Evolutionary conservation across 2,329 filamentous ascomycete genomes (phyloP), one percentile per base, ranked within the genome.

Genomic region (Biscogniauxia sp.): DNA sequence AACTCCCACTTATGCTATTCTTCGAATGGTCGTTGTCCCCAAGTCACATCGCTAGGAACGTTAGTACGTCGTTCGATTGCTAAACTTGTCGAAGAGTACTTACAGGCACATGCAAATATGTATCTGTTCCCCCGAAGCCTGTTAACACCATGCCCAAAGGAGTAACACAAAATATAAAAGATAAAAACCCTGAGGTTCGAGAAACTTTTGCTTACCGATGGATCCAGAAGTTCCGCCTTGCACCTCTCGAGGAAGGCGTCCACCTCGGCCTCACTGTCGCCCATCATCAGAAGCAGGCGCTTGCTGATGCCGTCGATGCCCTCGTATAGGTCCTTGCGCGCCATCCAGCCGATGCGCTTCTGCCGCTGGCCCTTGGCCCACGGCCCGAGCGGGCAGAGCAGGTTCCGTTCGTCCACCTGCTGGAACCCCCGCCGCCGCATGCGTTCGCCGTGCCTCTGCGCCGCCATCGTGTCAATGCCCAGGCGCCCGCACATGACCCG

Each of bases 261-360:
- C 17, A 68, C 62, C 51, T 62, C 62, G 52, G 53, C 65, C 23
- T 55, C 58, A 50, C 51, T 58, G 17, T 59, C 59, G 51, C 69
- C 69, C 75, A 75, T 71, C 72, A 63, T 56, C 20, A 60, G 20
- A 53, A 74, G 52, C 73, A 69, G 54, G 57, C 61, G 59, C 58
- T 66, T 63, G 50, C 63, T 64, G 51, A 70, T 67, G 17, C 60
- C 68, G 41, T 69, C 67, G 32, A 70, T 61, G 17, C 65, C 67
- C 15, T 65, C 65, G 53, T 64, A 58, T 5, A 71, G 54, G 51
- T 71, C 66, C 49, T 66, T 65, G 53, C 64, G 61, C n/a, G 53
- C 61, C 64, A 66, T 68, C 60, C 61, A 61, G 45, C 63, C 68
- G 20, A 70, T 53, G 32, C 62, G 63, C 61, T 68, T 68, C 55